Conservation (phyloP, 2,329 filamentous ascomycete species). For the Aurifilum marmelostoma region DNA sequence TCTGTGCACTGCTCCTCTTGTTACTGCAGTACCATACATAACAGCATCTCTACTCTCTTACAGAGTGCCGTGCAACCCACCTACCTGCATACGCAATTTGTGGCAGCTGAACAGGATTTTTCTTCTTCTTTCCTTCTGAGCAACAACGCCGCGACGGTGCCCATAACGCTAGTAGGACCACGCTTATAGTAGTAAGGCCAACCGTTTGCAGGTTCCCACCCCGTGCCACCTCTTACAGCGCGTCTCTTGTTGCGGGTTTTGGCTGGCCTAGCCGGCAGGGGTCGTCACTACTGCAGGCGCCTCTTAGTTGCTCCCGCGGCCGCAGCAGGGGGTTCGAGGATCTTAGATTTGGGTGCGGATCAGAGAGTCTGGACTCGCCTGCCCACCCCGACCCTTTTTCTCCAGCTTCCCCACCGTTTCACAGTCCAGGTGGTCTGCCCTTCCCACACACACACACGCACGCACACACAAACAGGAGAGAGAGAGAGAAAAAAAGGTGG, state of each 20-base stretch:
- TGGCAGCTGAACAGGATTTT: neutral
- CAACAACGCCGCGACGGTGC: neutral
- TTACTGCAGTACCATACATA: neutral
- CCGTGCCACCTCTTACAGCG: neutral
- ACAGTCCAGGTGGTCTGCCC: neutral
- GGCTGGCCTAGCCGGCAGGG: neutral
- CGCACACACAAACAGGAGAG: conserved; percentile 7
- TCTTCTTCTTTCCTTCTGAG: too few species aligned
- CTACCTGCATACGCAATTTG: neutral
- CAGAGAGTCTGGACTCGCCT: conserved; percentile 23
- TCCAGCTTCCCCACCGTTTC: conserved; percentile 29
- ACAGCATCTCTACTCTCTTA: neutral
- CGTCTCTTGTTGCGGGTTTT: neutral
- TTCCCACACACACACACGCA: neutral
- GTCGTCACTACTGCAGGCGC: neutral
- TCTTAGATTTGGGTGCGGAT: conserved; percentile 27
- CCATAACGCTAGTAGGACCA: neutral
- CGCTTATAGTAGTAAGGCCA: neutral
- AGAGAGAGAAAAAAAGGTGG: neutral
- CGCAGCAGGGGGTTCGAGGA: conserved; percentile 18
- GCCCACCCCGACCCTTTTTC: conserved; percentile 10
- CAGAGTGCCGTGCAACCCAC: neutral
- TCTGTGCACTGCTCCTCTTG: neutral
- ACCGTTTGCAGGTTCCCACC: neutral
- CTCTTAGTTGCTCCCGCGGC: neutral